Evolutionary conservation across 192 early-diverging fungal species (phyloP).

Genomic region (Entomortierella beljakovae): DNA sequence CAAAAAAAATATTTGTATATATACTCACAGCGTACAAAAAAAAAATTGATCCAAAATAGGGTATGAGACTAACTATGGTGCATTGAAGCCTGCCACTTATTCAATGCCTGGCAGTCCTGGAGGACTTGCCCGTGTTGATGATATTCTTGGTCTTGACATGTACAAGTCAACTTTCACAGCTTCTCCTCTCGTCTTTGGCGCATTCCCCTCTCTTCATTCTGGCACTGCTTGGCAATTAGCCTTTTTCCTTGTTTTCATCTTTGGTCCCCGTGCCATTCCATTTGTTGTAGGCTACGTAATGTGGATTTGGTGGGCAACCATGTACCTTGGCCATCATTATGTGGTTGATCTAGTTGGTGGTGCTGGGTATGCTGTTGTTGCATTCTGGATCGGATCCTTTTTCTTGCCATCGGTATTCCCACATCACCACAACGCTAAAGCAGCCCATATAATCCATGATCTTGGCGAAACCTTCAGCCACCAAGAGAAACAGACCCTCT

Average conservation of each 20-base stretch:
- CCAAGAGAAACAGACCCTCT: slow-evolving; percentile 46
- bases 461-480: slow-evolving; percentile 44
- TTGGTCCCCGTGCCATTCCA: slow-evolving; percentile 58
- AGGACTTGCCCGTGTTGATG: slow-evolving; percentile 75
- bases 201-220: slow-evolving; percentile 80
- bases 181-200: slow-evolving; percentile 81
- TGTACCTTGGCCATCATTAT: slow-evolving; percentile 83
- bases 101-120: slow-evolving; percentile 75
- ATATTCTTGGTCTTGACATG: slow-evolving; percentile 69
- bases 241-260: slow-evolving; percentile 65
- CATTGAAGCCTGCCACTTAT: slow-evolving; percentile 69
- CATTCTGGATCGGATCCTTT: slow-evolving; percentile 62
- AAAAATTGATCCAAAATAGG: slow-evolving; percentile 50
- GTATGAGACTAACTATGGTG: slow-evolving; percentile 76
- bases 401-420: slow-evolving; percentile 56
- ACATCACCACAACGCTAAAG: slow-evolving; percentile 46
- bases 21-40: not conserved
- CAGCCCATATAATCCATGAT: slow-evolving; percentile 47
- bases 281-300: slow-evolving; percentile 66
- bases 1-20: not conserved
- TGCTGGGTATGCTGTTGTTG: slow-evolving; percentile 69
- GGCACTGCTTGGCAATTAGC: slow-evolving; percentile 74
- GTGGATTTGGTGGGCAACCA: slow-evolving; percentile 86
- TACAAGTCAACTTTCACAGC: slow-evolving; percentile 73
- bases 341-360: slow-evolving; percentile 79